Conservation (phyloP, 768 basidiomycete species). For the Leccinum disarticulatum region DNA sequence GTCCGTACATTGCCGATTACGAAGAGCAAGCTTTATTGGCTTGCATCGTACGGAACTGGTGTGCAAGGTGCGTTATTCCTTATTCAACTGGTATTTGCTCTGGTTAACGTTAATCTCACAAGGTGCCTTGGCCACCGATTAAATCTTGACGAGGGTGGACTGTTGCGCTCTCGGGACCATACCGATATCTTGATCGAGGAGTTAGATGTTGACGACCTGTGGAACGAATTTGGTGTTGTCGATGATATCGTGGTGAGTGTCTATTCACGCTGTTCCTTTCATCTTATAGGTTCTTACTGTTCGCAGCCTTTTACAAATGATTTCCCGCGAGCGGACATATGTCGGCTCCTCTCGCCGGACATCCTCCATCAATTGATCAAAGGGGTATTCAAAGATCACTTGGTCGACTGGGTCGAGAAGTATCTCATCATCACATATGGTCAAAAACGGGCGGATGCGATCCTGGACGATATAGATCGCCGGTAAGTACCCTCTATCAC, state of each 20-base stretch:
- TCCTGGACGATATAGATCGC: neutral
- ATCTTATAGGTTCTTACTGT: neutral
- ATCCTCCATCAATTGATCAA: neutral
- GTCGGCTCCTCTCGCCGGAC: neutral
- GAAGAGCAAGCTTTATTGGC: neutral
- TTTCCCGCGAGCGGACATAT: neutral
- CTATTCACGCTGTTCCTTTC: neutral
- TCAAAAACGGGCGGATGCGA: neutral
- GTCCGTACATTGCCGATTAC: neutral
- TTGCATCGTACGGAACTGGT: neutral
- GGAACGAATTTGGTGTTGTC: neutral
- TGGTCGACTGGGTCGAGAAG: neutral
- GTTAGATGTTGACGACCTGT: neutral
- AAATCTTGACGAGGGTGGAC: neutral
- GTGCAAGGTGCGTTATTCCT: neutral
- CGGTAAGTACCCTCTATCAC: neutral
- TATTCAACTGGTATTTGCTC: neutral
- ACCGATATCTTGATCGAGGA: neutral
- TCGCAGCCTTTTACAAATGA: neutral
- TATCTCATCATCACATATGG: neutral
- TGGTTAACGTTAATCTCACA: neutral
- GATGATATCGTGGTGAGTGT: neutral
- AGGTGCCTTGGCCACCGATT: neutral
- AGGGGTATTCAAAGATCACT: neutral
- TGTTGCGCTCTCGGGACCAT: neutral